Evolutionary conservation across 192 early-diverging fungal species (phyloP).

Genomic region (Linderina pennispora): DNA sequence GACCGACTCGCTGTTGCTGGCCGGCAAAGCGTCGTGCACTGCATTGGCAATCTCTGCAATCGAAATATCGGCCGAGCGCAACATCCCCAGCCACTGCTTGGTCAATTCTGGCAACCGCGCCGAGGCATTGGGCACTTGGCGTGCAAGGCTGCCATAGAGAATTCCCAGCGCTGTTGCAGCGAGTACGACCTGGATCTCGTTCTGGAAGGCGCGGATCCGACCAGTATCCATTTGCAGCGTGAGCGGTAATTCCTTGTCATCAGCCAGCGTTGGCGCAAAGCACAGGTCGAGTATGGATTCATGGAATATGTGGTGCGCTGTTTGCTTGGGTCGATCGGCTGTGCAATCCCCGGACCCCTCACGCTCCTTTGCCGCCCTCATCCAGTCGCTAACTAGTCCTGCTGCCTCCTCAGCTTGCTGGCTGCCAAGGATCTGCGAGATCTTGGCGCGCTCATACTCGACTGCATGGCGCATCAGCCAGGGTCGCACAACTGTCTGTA

Average conservation of each 20-base stretch:
- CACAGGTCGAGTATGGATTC: slow-evolving; percentile 32
- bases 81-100: not conserved
- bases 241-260: slow-evolving; percentile 2
- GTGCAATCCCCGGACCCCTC: slow-evolving; percentile 1
- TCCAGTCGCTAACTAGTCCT: slow-evolving; percentile 16
- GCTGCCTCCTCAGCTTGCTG: not conserved
- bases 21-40: not conserved
- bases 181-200: slow-evolving; percentile 26
- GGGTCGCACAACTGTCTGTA: slow-evolving; percentile 29
- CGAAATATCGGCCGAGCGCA: slow-evolving; percentile 19
- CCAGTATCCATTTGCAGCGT: slow-evolving; percentile 18
- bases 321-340: not conserved
- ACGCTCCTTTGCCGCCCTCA: slow-evolving; percentile 7
- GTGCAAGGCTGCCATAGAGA: slow-evolving; percentile 1
- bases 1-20: not conserved
- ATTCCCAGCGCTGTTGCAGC: slow-evolving; percentile 16
- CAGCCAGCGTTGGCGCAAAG: slow-evolving; percentile 10
- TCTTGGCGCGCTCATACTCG: slow-evolving; percentile 29
- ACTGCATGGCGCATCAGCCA: slow-evolving; percentile 30
- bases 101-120: too few species aligned
- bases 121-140: too few species aligned
- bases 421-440: slow-evolving; percentile 9
- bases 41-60: slow-evolving; percentile 13
- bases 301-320: slow-evolving; percentile 16
- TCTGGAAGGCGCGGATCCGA: slow-evolving; percentile 24